Evolutionary conservation across 2,329 filamentous ascomycete genomes (phyloP), one percentile per base, ranked within the genome.

Genomic region (Fusarium verticillioides): DNA sequence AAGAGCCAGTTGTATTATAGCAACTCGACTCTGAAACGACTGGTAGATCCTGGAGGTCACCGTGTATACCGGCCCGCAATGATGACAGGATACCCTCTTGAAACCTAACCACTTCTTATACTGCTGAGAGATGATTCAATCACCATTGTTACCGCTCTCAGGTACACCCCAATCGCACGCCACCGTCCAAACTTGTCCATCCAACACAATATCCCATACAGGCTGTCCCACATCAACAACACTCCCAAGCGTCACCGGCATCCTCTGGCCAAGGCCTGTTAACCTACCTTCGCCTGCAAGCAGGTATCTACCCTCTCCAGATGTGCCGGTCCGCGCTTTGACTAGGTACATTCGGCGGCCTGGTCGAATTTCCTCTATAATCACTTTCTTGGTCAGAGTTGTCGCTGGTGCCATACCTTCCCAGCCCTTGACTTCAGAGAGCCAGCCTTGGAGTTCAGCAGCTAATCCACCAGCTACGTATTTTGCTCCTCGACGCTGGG

Each of bases 351-450:
- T 83, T 32, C 78, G 73, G 54, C 73, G 73, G 1, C 82, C 82
- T 12, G 75, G 65, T 26, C 78, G 68, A 16, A 82, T 60, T 49
- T 81, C 78, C 13, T 80, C 77, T 11, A 84, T 73, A 7, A 44
- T 64, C 21, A 84, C 71, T 16, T 69, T 77, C 40, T 79, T 63
- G 3, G 63, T 71, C 9, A 73, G 56, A 23, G 65, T 60, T 11
- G 65, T 53, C 16, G 67, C 47, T n/a, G 62, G 65, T 19, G 72
- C 66, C 10, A 53, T 53, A 42, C 75, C 75, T 21, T 80, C 78
- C 79, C 79, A 80, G 16, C 80, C 80, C 66, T 81, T 83, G 30
- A 84, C 78, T 28, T 84, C 82, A 1, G 84, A 83, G 15, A 85
- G 76, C 82, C 82, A 83, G 19, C 80, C 80, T 66, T 85, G 84